A percentile compares a stretch with the other conserved stretches of the same genome.
Evolutionary conservation across 768 basidiomycete genomes (phyloP).

Genomic region (Mycena vitilis): DNA sequence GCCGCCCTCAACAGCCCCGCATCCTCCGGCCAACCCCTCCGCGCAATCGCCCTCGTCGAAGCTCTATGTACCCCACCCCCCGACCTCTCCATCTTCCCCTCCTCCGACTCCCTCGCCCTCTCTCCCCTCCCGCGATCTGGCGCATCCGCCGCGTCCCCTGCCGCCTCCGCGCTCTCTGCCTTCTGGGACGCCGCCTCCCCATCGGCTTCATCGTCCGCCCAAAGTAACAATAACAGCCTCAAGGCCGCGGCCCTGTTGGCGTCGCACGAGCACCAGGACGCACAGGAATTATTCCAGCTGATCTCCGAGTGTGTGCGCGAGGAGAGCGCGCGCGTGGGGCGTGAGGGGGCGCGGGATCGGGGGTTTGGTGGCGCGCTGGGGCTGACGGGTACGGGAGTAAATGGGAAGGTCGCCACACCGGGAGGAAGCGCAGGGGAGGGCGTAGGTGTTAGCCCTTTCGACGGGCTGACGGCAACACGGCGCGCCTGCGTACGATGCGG

Average conservation of each 20-base stretch:
- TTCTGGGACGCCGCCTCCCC: slow-evolving; percentile 9
- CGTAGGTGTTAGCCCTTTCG: slow-evolving; percentile 68
- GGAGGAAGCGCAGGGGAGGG: too few species aligned
- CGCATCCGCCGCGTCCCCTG: slow-evolving; percentile 31
- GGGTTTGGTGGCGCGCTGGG: slow-evolving; percentile 59
- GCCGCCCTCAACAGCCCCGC: slow-evolving; percentile 73
- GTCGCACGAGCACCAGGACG: slow-evolving; percentile 96
- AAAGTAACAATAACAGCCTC: not conserved
- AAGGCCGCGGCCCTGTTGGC: slow-evolving; percentile 73
- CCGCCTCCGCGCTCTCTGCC: slow-evolving; percentile 59
- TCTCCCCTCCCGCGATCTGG: slow-evolving; percentile 31
- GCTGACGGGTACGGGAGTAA: not conserved
- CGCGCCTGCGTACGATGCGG: slow-evolving; percentile 90
- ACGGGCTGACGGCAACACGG: slow-evolving; percentile 91
- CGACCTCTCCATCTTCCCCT: slow-evolving; percentile 76
- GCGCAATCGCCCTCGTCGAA: slow-evolving; percentile 33
- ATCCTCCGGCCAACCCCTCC: slow-evolving; percentile 75
- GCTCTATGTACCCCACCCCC: slow-evolving; percentile 66
- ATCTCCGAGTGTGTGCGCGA: slow-evolving; percentile 90
- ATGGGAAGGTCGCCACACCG: too few species aligned
- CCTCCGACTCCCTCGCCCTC: slow-evolving; percentile 53
- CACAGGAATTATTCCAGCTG: slow-evolving; percentile 97
- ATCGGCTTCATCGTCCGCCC: not conserved
- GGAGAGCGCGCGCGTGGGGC: slow-evolving; percentile 80
- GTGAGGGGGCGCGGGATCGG: slow-evolving; percentile 75